Evolutionary conservation across 805 yeast species (phyloP).

Genomic region (Vanderwaltozyma verrucispora): DNA sequence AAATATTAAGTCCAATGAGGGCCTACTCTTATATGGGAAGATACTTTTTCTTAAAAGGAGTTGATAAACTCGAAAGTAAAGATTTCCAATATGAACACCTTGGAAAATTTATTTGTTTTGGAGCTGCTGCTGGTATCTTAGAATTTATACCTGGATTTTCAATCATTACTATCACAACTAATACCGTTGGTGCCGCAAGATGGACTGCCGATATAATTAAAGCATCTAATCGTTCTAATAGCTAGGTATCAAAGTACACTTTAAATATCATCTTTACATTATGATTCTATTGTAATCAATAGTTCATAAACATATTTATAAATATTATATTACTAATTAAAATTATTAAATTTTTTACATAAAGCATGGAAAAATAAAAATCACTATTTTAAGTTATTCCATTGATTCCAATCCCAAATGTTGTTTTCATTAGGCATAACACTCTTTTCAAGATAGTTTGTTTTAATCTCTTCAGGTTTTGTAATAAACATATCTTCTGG

Average conservation of each 20-base stretch:
- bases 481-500: conserved; percentile 25
- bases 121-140: conserved; percentile 38
- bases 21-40: conserved; percentile 19
- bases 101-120: conserved; percentile 38
- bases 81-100: conserved; percentile 28
- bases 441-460: conserved; percentile 1
- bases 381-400: conserved; percentile 8
- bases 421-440: conserved; percentile 5
- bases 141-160: conserved; percentile 47
- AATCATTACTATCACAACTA: conserved; percentile 45
- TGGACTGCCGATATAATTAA: conserved; percentile 33
- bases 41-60: conserved; percentile 13
- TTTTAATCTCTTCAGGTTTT: conserved; percentile 5
- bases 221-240: too few species aligned
- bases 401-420: conserved; percentile 27
- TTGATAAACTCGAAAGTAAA: conserved; percentile 23
- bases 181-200: conserved; percentile 51
- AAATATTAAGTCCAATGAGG: conserved; percentile 20
- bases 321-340: neutral
- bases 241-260: too few species aligned
- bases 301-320: too few species aligned
- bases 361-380: neutral
- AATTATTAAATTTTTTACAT: neutral
- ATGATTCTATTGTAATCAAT: too few species aligned
- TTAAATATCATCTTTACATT: too few species aligned